Evolutionary conservation across 129 eudicot species (phyloP), one percentile per base, ranked within the genome.

Genomic region (Lonicera japonica): DNA sequence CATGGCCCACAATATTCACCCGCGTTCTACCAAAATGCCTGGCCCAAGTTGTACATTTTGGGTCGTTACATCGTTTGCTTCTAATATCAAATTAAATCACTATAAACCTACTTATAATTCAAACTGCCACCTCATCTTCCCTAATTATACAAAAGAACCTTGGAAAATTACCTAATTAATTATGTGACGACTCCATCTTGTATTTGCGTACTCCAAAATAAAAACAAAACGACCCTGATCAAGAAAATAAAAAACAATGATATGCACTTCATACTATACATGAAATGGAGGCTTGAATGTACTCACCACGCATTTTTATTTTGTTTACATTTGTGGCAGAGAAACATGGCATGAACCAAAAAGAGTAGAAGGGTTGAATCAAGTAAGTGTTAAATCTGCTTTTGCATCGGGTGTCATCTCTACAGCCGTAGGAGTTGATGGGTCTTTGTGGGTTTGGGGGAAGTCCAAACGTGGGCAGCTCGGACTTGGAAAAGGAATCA

Each of bases 401-500:
- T 88, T 23, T 80, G 96, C 95, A 34, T 92, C 96, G 5, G 99
- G 99, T 65, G 99, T 87, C 21, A 78, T 83, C 46, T 94, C 99
- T 61, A 82, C 82, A 38, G 99, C 95, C 3, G 47, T 88, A 20
- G 85, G 84, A 47, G 73, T 55, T 54, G 85, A 88, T 39, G 99
- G 99, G 12, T 76, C 85, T 11, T 59, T 94, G 62, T 94, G 92
- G 96, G 82, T 89, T 21, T 94, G 99, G 96, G 96, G 99, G 46
- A 82, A 75, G 73, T 88, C 99, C 1, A 94, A 85, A 56, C 85
- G 89, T 11, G 99, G 99, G 24, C 96, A 94, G 63, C 80, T 94
- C 21, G 99, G 99, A 48, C 86, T 88, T 20, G 99, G 99, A 21
- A 63, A 65, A 56, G 92, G 85, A 47, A 69, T 88, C 45, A 80